These are phyloP conservation scores for Carex littledalei DNA, from an alignment of 176 grass and related monocot species.

Conservation along the genomic window DNA sequence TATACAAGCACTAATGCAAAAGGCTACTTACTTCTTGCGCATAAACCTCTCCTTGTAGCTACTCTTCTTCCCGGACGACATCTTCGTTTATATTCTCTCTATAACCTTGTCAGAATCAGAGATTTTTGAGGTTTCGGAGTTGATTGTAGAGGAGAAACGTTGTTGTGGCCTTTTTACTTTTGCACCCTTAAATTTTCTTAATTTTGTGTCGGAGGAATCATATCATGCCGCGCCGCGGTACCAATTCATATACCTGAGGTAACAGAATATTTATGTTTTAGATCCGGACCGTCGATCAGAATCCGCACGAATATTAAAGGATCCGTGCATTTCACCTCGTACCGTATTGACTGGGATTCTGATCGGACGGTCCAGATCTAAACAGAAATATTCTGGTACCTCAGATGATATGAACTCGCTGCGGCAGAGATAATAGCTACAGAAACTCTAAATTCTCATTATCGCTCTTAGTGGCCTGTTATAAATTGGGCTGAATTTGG, in stretches of 20 bases:
- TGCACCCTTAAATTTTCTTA: not conserved
- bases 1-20: not conserved
- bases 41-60: constrained; percentile 91
- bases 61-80: constrained; percentile 79
- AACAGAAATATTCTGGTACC: too few relatives aligned
- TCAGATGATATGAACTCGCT: too few relatives aligned
- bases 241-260: too few relatives aligned
- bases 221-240: not conserved
- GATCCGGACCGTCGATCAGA: too few relatives aligned
- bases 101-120: not conserved
- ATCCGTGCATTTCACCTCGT: too few relatives aligned
- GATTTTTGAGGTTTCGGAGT: not conserved
- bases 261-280: too few relatives aligned
- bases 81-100: constrained; percentile 16
- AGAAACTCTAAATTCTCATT: too few relatives aligned
- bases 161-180: not conserved
- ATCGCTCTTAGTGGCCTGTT: too few relatives aligned
- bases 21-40: constrained; percentile 56
- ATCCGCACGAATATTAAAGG: too few relatives aligned
- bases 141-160: not conserved
- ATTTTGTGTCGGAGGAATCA: not conserved
- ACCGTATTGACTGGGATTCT: too few relatives aligned
- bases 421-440: too few relatives aligned
- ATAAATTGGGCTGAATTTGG: not conserved
- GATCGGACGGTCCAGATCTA: too few relatives aligned